These are phyloP conservation scores for Artemisia annua DNA, from an alignment of 129 eudicot genomes.

Conservation along the genomic window DNA sequence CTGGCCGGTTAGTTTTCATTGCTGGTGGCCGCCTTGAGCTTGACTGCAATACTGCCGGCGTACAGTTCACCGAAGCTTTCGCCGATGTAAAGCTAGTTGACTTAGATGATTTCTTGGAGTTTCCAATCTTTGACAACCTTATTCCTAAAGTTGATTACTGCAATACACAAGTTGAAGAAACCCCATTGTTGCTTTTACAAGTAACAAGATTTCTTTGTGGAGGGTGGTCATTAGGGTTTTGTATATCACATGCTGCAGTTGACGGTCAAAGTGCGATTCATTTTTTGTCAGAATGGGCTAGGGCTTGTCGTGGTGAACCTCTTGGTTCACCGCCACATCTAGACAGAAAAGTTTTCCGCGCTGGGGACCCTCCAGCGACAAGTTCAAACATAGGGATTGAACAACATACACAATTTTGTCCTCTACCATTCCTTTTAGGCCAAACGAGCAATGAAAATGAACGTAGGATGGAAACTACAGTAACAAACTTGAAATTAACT, in stretches of 20 bases:
- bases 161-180: slow-evolving; percentile 45
- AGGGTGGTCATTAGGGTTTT: slow-evolving; percentile 49
- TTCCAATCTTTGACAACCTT: slow-evolving; percentile 32
- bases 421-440: slow-evolving; percentile 44
- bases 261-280: slow-evolving; percentile 70
- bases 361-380: slow-evolving; percentile 26
- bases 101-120: slow-evolving; percentile 43
- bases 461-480: slow-evolving; percentile 29
- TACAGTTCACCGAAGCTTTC: slow-evolving; percentile 42
- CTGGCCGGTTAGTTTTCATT: slow-evolving; percentile 49
- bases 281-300: slow-evolving; percentile 74
- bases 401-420: slow-evolving; percentile 26
- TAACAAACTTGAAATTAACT: slow-evolving; percentile 41
- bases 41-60: slow-evolving; percentile 52
- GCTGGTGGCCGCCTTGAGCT: slow-evolving; percentile 58
- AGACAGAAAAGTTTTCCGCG: slow-evolving; percentile 47
- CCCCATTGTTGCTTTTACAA: slow-evolving; percentile 48
- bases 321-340: slow-evolving; percentile 34
- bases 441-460: slow-evolving; percentile 27
- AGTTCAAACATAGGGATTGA: slow-evolving; percentile 11
- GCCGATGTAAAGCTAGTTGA: slow-evolving; percentile 38
- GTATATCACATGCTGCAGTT: slow-evolving; percentile 51
- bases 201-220: slow-evolving; percentile 63
- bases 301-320: slow-evolving; percentile 49
- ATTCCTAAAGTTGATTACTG: slow-evolving; percentile 51